A percentile compares a stretch with the other conserved stretches of the same genome.
These are phyloP conservation scores for Lactifluus volemus DNA, from an alignment of 768 basidiomycete genomes.

Conservation along the genomic window DNA sequence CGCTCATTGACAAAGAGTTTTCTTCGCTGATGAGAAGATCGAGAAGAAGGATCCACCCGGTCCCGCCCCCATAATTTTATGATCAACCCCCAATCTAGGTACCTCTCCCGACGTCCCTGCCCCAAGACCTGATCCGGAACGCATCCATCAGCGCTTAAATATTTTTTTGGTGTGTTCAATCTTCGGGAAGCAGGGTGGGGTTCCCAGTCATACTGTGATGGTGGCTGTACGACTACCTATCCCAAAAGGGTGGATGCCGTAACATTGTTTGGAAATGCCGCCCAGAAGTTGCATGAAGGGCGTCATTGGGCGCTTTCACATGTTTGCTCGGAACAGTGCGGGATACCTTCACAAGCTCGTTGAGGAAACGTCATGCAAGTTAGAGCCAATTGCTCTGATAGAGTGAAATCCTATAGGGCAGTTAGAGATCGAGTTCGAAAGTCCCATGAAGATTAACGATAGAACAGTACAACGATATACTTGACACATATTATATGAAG, in stretches of 20 bases:
- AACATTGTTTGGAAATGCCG: neutral
- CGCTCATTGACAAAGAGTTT: too few relatives aligned
- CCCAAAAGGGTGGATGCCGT: too few relatives aligned
- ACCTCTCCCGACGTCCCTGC: neutral
- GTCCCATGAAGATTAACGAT: slow-evolving; percentile 14
- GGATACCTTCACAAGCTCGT: neutral
- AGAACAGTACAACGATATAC: slow-evolving; percentile 18
- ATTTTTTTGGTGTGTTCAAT: neutral
- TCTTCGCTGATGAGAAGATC: too few relatives aligned
- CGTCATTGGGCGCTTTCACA: neutral
- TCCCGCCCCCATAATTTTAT: too few relatives aligned
- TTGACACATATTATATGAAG: slow-evolving; percentile 15
- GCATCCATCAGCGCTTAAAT: neutral
- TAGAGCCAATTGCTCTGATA: too few relatives aligned
- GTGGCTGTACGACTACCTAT: neutral
- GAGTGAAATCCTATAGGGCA: neutral
- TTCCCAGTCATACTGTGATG: neutral
- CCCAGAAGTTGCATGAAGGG: neutral
- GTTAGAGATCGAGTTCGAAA: neutral
- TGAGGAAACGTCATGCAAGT: neutral
- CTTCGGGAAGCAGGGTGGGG: slow-evolving; percentile 2
- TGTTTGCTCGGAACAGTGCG: neutral
- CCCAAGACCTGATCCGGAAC: neutral
- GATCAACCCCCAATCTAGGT: neutral
- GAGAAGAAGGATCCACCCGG: too few relatives aligned